phyloP scores from a whole-genome alignment of 352 stramenopile genomes.

The Globisporangium heterothallicum region DNA sequence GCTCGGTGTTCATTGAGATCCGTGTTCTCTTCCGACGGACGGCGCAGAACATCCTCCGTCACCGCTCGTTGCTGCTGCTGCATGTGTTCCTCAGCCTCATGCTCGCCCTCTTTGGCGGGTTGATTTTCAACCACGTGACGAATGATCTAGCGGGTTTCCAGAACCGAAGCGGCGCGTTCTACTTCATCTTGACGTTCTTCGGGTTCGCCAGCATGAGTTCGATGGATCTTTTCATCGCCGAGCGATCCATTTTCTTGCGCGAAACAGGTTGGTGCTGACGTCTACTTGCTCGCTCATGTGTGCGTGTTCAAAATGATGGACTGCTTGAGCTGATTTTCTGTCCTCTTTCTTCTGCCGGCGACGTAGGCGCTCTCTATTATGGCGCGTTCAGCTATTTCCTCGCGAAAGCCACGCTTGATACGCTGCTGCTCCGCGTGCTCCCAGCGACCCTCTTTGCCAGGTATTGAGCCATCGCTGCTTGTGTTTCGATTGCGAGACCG shows the following conservation, averaged over 20 bases:
- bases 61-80: slow-evolving; percentile 63
- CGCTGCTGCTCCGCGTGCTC: slow-evolving; percentile 67
- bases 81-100: slow-evolving; percentile 53
- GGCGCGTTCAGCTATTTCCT: slow-evolving; percentile 74
- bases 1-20: slow-evolving; percentile 54
- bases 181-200: slow-evolving; percentile 85
- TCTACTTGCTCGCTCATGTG: neutral
- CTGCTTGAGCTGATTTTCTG: neutral
- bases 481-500: neutral
- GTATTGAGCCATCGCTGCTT: slow-evolving; percentile 14
- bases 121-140: slow-evolving; percentile 81
- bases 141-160: slow-evolving; percentile 82
- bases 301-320: no score
- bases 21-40: slow-evolving; percentile 68
- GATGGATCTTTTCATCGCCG: slow-evolving; percentile 79
- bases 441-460: slow-evolving; percentile 68
- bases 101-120: slow-evolving; percentile 54
- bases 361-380: slow-evolving; percentile 67
- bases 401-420: slow-evolving; percentile 68
- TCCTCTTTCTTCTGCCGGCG: neutral
- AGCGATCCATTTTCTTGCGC: slow-evolving; percentile 70
- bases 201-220: slow-evolving; percentile 81
- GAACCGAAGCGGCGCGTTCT: slow-evolving; percentile 80
- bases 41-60: slow-evolving; percentile 63
- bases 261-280: slow-evolving; percentile 47